A percentile compares a stretch with the other conserved stretches of the same genome.
These are phyloP conservation scores for Ilyonectria robusta DNA, from an alignment of 2,329 filamentous ascomycete species.

Conservation along the genomic window DNA sequence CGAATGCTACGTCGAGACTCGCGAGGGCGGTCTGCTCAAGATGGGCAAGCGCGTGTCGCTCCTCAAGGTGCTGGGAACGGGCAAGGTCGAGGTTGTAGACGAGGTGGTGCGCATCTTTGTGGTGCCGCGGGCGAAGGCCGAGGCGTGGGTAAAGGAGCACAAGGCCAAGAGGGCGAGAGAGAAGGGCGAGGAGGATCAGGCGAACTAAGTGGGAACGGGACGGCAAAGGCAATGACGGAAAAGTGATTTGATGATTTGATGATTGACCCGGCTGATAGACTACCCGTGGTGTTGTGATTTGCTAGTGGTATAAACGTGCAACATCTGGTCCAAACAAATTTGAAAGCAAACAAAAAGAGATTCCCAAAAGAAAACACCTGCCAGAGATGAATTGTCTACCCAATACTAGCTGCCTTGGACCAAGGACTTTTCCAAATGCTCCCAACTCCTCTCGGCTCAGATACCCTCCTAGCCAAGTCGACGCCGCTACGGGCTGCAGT, in stretches of 20 bases:
- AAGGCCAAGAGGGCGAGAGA: constrained; percentile 79
- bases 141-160: constrained; percentile 86
- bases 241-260: constrained; percentile 26
- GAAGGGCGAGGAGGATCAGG: constrained; percentile 47
- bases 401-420: background rate
- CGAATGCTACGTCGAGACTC: constrained; percentile 92
- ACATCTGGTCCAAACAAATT: constrained; percentile 6
- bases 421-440: constrained; percentile 8
- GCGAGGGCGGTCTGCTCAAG: constrained; percentile 84
- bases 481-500: background rate
- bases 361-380: constrained; percentile 14
- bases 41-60: constrained; percentile 88
- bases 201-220: background rate
- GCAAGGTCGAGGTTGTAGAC: constrained; percentile 90
- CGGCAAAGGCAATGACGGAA: constrained; percentile 21
- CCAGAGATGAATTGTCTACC: constrained; percentile 4
- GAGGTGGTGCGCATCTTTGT: constrained; percentile 87
- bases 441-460: background rate
- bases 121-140: constrained; percentile 78
- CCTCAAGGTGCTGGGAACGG: constrained; percentile 80
- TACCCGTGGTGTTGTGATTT: constrained; percentile 25
- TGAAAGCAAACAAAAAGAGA: background rate
- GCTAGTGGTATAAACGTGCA: constrained; percentile 25
- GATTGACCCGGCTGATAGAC: constrained; percentile 20
- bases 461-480: background rate